Evolutionary conservation across 2,329 filamentous ascomycete species (phyloP).

Genomic region (Aureobasidium leucospermi): DNA sequence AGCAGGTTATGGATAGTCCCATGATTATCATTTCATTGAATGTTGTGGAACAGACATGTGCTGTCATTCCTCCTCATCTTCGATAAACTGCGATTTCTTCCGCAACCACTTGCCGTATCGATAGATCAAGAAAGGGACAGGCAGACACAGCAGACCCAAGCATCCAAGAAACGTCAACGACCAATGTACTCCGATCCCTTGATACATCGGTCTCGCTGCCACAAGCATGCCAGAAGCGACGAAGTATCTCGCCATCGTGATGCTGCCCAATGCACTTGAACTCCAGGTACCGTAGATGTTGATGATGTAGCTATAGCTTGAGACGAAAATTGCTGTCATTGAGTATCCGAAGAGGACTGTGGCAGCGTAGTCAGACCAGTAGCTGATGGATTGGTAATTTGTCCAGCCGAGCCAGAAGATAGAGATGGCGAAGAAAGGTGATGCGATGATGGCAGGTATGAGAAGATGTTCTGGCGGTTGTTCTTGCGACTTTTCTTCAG

Average conservation of each 20-base stretch:
- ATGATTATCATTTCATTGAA: too few relatives aligned
- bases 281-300: conserved; percentile 35
- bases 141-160: background rate
- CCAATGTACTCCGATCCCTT: conserved; percentile 33
- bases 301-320: conserved; percentile 26
- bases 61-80: background rate
- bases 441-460: conserved; percentile 37
- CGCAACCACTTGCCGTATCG: background rate
- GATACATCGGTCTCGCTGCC: conserved; percentile 32
- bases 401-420: conserved; percentile 47
- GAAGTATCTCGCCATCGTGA: conserved; percentile 21
- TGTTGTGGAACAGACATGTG: too few relatives aligned
- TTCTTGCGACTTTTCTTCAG: conserved; percentile 16
- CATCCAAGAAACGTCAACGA: conserved; percentile 31
- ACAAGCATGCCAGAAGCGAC: conserved; percentile 33
- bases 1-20: too few relatives aligned
- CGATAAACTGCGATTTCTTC: background rate
- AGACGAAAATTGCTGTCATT: conserved; percentile 37
- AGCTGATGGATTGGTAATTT: conserved; percentile 32
- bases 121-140: background rate
- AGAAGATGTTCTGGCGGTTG: conserved; percentile 29
- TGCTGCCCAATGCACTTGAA: conserved; percentile 32
- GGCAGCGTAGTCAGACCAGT: conserved; percentile 39
- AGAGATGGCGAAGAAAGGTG: conserved; percentile 34
- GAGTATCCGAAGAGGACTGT: conserved; percentile 38